A percentile compares a stretch with the other conserved stretches of the same genome.
These are phyloP conservation scores for Rhizomucor miehei DNA, from an alignment of 371 early-diverging fungal species.

Conservation along the genomic window DNA sequence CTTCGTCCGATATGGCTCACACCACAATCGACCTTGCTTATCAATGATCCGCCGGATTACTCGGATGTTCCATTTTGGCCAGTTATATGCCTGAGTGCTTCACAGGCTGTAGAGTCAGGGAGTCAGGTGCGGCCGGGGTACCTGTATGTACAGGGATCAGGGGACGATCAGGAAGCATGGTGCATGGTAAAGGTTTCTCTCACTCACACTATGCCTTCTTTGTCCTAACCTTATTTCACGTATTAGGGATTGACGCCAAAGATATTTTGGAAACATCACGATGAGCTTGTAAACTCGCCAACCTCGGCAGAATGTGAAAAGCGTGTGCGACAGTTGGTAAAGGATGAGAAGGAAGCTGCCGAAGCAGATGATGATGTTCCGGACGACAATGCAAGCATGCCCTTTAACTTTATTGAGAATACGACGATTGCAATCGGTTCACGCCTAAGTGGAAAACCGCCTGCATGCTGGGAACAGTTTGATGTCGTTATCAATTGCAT, in stretches of 20 bases:
- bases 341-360: conserved; percentile 10
- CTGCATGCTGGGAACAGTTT: conserved; percentile 56
- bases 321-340: conserved; percentile 40
- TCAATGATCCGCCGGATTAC: conserved; percentile 48
- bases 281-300: conserved; percentile 36
- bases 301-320: conserved; percentile 46
- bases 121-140: conserved; percentile 47
- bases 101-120: conserved; percentile 58
- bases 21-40: conserved; percentile 53
- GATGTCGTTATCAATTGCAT: conserved; percentile 70
- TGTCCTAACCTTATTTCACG: conserved; percentile 24
- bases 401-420: conserved; percentile 49
- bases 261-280: conserved; percentile 71
- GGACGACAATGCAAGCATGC: background rate
- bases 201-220: no score
- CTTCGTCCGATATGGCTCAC: conserved; percentile 82
- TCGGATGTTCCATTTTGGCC: conserved; percentile 55
- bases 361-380: conserved; percentile 5
- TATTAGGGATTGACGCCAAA: conserved; percentile 41
- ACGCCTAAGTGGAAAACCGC: conserved; percentile 45
- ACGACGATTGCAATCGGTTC: conserved; percentile 65
- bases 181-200: conserved; percentile 24
- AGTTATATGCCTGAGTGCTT: conserved; percentile 73
- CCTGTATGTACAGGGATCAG: conserved; percentile 86
- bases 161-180: conserved; percentile 89